These are phyloP conservation scores for Malus fusca DNA, from an alignment of 306 rosid species.

Conservation along the genomic window DNA sequence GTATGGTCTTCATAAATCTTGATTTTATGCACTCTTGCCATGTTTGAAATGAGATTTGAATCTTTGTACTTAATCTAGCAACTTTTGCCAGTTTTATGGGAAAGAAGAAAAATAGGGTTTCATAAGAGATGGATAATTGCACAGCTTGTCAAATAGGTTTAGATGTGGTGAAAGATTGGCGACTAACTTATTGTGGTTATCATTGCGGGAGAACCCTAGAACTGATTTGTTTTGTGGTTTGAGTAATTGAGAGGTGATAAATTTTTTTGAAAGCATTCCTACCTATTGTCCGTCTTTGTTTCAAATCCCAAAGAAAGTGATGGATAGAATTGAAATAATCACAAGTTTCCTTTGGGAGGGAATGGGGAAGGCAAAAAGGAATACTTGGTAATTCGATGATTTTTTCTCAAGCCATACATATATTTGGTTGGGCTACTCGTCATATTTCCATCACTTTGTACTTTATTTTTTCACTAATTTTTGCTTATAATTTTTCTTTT, in stretches of 20 bases:
- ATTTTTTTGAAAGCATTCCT: neutral
- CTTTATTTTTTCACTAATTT: neutral
- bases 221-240: neutral
- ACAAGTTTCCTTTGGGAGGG: neutral
- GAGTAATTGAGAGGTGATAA: no score
- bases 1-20: neutral
- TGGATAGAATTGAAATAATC: neutral
- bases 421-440: neutral
- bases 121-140: neutral
- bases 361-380: no score
- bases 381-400: no score
- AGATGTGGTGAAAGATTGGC: neutral
- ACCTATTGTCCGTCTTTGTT: neutral
- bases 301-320: neutral
- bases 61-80: neutral
- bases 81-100: neutral
- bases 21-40: neutral
- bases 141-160: neutral
- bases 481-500: neutral
- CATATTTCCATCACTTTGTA: neutral
- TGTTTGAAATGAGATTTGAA: no score
- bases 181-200: neutral
- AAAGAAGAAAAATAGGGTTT: neutral
- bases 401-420: neutral
- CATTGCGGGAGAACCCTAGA: neutral